These are phyloP conservation scores for Wickerhamomyces bovis DNA, from an alignment of 805 yeast genomes.

Conservation along the genomic window DNA sequence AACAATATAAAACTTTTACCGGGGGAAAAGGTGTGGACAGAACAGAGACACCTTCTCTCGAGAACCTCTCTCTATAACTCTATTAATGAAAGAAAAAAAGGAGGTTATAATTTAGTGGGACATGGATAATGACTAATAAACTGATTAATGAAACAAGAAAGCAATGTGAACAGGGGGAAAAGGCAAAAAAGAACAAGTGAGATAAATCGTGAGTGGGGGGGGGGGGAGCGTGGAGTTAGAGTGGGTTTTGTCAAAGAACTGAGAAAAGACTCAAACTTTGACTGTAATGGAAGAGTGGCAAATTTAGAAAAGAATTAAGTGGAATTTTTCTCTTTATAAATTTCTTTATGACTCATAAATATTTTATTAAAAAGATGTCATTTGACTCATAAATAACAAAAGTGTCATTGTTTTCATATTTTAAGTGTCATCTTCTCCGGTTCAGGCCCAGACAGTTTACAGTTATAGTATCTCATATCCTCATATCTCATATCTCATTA, in stretches of 20 bases:
- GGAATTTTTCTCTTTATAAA: background rate
- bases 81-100: background rate
- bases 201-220: background rate
- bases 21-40: background rate
- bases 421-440: background rate
- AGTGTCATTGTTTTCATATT: background rate
- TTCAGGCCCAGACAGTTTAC: too few relatives aligned
- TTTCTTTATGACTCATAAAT: background rate
- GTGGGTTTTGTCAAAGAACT: background rate
- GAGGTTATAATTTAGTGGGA: background rate
- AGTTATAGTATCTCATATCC: too few relatives aligned
- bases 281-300: background rate
- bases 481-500: too few relatives aligned
- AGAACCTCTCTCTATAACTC: background rate
- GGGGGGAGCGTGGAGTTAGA: background rate
- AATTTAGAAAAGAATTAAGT: background rate
- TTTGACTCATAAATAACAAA: background rate
- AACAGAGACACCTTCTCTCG: background rate
- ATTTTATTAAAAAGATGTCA: background rate
- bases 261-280: background rate
- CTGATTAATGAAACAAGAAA: background rate
- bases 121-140: conserved; percentile 4
- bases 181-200: background rate
- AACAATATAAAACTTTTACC: background rate
- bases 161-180: background rate